These are phyloP conservation scores for Pseudocercospora fijiensis DNA, from an alignment of 2,329 filamentous ascomycete genomes.

Conservation along the genomic window DNA sequence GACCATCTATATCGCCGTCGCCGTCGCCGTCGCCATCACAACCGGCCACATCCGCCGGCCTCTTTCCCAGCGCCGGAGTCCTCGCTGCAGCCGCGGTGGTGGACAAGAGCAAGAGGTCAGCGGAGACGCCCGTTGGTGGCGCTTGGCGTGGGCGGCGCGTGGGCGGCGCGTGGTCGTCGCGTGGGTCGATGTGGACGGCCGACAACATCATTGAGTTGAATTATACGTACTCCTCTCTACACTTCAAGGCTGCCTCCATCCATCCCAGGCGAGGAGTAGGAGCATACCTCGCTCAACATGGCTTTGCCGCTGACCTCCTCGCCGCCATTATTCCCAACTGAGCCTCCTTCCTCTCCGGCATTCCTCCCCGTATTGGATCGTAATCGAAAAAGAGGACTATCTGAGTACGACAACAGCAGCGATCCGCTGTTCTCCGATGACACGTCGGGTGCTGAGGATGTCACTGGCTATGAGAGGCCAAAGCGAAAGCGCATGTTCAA, in stretches of 20 bases:
- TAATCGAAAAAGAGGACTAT: slow-evolving; percentile 36
- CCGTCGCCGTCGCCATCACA: neutral
- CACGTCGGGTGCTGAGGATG: slow-evolving; percentile 56
- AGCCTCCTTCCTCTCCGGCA: slow-evolving; percentile 27
- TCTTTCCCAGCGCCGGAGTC: neutral
- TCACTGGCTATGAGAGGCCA: slow-evolving; percentile 59
- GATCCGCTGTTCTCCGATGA: slow-evolving; percentile 75
- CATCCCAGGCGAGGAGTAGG: no score
- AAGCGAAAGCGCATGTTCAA: slow-evolving; percentile 63
- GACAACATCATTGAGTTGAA: no score
- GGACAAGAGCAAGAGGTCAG: no score
- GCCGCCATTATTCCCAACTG: slow-evolving; percentile 32
- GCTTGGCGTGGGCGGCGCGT: no score
- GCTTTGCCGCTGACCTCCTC: slow-evolving; percentile 37
- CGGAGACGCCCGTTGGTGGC: no score
- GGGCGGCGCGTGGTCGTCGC: no score
- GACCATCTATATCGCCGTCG: neutral
- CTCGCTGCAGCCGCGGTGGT: neutral
- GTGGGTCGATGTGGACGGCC: no score
- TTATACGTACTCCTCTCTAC: no score
- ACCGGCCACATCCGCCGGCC: neutral
- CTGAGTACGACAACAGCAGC: slow-evolving; percentile 53
- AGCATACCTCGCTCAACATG: neutral
- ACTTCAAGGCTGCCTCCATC: no score
- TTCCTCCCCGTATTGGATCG: slow-evolving; percentile 21